Evolutionary conservation across 1,139 yeast species (phyloP), one percentile per base, ranked within the genome.

Genomic region (Debaryomyces sp.): DNA sequence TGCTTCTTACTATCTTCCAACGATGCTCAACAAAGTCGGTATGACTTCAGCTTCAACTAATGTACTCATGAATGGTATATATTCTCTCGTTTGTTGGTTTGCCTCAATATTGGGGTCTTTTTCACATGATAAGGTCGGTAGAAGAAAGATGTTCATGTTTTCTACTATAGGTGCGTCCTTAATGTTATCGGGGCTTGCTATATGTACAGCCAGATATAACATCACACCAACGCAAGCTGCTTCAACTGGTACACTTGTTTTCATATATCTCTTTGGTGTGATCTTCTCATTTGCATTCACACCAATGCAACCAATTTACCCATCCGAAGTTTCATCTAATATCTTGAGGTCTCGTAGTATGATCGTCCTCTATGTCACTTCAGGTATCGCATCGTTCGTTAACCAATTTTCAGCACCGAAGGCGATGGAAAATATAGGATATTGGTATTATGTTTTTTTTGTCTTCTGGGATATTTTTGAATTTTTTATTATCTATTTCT

Each of bases 281-380:
- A 50, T 55, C 35, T 61, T 60, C 44, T 54, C 62, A 9, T 58
- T 59, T 50, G 59, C 57, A 1, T 53, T 58, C 30, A 60, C 63
- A 10, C 61, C 62, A 5, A 51, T 60, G 51, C 64, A 58, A 46
- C 61, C 61, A 30, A 52, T 59, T 15, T 60, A 60, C 39, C 62
- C 63, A 7, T 48, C 61, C 8, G 64, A 60, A 50, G 52, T 60
- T n/a, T 44, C 56, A 15, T 52, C 57, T 23, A 57, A 55, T 36
- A 54, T 51, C 12, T 50, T 58, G 49, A 57, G 63, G 43, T 53
- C 59, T 22, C 53, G 57, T 39, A 55, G 57, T 21, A 50, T 57
- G 53, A 57, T 55, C 4, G 44, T 59, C 13, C 51, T 54, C 37
- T 47, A 52, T 17, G 41, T 59, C 10, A 48, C 54, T 7, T 47